Evolutionary conservation across 805 yeast species (phyloP), one percentile per base, ranked within the genome.

Genomic region (Ogataea nitratoaversa): DNA sequence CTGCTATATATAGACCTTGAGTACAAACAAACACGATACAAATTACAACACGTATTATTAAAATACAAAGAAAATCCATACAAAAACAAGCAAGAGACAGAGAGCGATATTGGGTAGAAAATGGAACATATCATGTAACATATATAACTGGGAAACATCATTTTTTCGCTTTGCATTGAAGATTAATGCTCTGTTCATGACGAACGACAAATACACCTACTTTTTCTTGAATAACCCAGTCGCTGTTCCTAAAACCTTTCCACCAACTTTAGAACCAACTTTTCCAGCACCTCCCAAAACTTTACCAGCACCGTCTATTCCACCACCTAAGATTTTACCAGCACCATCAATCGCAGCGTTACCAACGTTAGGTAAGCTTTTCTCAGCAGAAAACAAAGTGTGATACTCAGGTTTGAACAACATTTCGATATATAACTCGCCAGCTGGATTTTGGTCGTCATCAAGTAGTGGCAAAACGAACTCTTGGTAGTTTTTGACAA

Each of bases 341-440:
- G 74, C 74, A 29, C 76, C 72, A 31, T 68, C 76, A 29, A 69
- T 67, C 7, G 70, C 68, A 34, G 63, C 34, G 53, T 65, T 46
- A 47, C 64, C 48, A 50, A 65, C 50, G 46, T 66, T 54, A 12
- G 70, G 47, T 53, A 74, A 38, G 36, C 54, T 54, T 44, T 75
- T 72, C 37, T 67, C 70, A 30, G 79, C 64, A 43, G 59, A 54
- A 18, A 60, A 41, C 13, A 54, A 12, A 2, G 64, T 58, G 13
- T 88, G 71, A 54, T 83, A 86, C 32, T 76, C 78, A 2, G 97
- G 95, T 48, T 73, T 70, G 67, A 88, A 89, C 3, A 72, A 59
- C 40, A 83, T 67, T 37, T 71, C 70, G 37, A 88, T 60, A 43
- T 73, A 75, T 5, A 84, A 67, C 5, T 70, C 65, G 53, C 98